phyloP scores from a whole-genome alignment of 2,329 filamentous ascomycete genomes.

The Calonectria honghensis region DNA sequence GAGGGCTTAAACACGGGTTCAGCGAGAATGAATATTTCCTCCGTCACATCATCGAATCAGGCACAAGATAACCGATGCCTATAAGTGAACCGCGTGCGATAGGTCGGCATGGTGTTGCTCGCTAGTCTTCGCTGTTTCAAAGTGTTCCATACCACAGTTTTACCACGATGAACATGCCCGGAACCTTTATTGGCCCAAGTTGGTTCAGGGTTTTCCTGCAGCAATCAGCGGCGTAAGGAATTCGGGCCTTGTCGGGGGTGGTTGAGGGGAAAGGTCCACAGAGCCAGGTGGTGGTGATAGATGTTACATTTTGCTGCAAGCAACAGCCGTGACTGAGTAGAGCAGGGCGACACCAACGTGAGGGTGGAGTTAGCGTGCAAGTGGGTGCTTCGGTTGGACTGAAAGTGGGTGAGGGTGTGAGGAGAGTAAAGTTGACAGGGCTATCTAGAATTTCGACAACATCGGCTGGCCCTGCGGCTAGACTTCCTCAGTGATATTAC shows the following conservation, averaged over 20 bases:
- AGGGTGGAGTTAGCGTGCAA: slow-evolving; percentile 16
- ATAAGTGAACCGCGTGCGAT: background rate
- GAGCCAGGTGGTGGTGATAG: background rate
- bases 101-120: background rate
- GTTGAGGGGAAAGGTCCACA: background rate
- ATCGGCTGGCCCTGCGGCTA: background rate
- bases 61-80: background rate
- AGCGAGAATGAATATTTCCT: background rate
- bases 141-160: background rate
- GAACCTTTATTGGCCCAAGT: background rate
- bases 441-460: background rate
- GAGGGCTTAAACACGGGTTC: background rate
- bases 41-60: too few relatives aligned
- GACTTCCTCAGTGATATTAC: background rate
- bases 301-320: slow-evolving; percentile 4
- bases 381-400: slow-evolving; percentile 26
- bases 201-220: background rate
- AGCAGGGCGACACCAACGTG: background rate
- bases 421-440: slow-evolving; percentile 21
- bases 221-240: slow-evolving; percentile 3
- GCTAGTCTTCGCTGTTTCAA: background rate
- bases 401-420: slow-evolving; percentile 31
- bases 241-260: background rate
- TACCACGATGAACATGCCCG: background rate
- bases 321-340: slow-evolving; percentile 11